Base-by-base conservation (phyloP, 148 eudicot genomes). In the Chenopodium suecicum region DNA sequence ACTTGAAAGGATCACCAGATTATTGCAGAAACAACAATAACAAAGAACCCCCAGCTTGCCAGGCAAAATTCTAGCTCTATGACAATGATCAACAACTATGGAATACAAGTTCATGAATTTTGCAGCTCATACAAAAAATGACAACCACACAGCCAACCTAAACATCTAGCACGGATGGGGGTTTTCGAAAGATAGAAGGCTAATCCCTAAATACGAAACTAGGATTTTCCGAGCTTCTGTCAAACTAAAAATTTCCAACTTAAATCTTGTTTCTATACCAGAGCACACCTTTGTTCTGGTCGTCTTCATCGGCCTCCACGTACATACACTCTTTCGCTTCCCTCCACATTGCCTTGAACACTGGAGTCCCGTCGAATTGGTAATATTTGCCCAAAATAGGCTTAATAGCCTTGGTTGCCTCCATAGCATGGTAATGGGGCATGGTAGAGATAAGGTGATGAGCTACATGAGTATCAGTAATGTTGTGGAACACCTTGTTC, bases 391-490 rank as follows among this genome's bases (percentile, higher is more conserved):
- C 94, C 62, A 94, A 69, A 22, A 94, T 83, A 10, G 98, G 97
- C 82, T 87, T 94, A 16, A 94, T 91, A 2, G 93, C 97, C 82
- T 89, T 91, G 3, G 97, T 94, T 2, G 98, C 98, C 82, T 94
- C 98, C 97, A 88, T 89, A 1, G 98, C 98, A 67, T 94, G 94
- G 67, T 94, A 94, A 86, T 94, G 98, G 4, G 98, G 98, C 88
- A 94, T 91, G 10, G 91, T 90, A 3, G 98, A 91, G 91, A 94
- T 84, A 81, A 94, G 78, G 80, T 94, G 98, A 84, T 94, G 98
- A 9, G 92, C 91, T 8, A 94, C 95, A 37, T 94, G 98, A 5
- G 98, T 94, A 44, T 94, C 94, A 1, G 95, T 91, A 2, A 91
- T 93, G 84, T 94, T 89, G 75, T 94, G 98, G 82, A 94, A 93